Conservation (phyloP, 345 rosid genomes). For the Eucalyptus viminalis region DNA sequence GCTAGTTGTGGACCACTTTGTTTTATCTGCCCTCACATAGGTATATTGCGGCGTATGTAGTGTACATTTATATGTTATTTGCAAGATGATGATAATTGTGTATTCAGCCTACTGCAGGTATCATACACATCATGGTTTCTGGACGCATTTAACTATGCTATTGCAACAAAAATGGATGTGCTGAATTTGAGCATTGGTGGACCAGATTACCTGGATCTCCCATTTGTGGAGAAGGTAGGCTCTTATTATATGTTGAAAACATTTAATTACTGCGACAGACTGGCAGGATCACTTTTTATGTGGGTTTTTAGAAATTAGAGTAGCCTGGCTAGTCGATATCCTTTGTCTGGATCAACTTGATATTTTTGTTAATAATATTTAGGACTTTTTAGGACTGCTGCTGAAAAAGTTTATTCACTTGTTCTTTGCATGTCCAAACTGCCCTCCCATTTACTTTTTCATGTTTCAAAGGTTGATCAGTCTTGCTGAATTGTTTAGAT, state of each 20-base stretch:
- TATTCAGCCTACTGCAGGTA: conserved; percentile 97
- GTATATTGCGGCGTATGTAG: not conserved
- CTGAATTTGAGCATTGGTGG: conserved; percentile 98
- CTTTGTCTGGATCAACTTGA: not conserved
- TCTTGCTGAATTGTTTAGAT: not conserved
- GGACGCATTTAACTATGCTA: conserved; percentile 97
- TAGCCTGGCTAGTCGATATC: not conserved
- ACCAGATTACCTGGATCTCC: conserved; percentile 97
- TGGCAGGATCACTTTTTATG: not conserved
- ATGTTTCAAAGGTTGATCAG: not conserved
- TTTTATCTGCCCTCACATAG: not conserved
- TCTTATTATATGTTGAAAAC: not conserved
- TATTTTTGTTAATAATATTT: not conserved
- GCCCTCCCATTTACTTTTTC: not conserved
- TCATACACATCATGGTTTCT: conserved; percentile 99
- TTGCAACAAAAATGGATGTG: conserved; percentile 88
- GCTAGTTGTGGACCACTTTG: not conserved
- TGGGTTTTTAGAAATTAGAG: not conserved
- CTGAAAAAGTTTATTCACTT: not conserved
- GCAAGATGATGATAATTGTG: conserved; percentile 60
- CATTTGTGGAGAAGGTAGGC: conserved; percentile 91
- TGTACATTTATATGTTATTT: not conserved
- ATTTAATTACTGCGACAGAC: not conserved
- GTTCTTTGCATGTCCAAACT: not conserved
- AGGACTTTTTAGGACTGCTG: not conserved